phyloP scores from a whole-genome alignment of 2,329 filamentous ascomycete genomes.

The Furcasterigmium sp. region DNA sequence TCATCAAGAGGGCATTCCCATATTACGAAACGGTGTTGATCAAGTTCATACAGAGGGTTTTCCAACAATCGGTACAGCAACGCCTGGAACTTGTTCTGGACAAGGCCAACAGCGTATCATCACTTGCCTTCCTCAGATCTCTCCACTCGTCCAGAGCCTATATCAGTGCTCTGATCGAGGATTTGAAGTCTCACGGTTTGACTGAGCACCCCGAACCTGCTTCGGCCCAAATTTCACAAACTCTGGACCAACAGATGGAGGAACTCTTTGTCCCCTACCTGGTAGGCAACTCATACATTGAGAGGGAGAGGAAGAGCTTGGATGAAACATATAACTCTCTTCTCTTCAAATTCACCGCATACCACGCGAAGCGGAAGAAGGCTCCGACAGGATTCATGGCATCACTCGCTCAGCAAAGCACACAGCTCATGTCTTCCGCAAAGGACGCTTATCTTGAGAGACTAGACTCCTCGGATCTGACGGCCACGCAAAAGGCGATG shows the following conservation, averaged over 20 bases:
- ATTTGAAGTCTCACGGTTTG: conserved; percentile 87
- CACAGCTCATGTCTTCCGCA: conserved; percentile 79
- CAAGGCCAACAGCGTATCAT: conserved; percentile 88
- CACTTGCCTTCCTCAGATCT: conserved; percentile 83
- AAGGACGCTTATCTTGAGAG: conserved; percentile 88
- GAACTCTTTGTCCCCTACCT: conserved; percentile 71
- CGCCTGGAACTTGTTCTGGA: conserved; percentile 91
- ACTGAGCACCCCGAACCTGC: conserved; percentile 93
- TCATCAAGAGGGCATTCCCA: conserved; percentile 94
- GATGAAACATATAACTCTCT: conserved; percentile 86
- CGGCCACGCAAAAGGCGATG: conserved; percentile 82
- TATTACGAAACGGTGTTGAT: conserved; percentile 91
- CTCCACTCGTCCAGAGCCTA: conserved; percentile 88
- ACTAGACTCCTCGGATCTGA: conserved; percentile 83
- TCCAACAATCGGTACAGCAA: conserved; percentile 97
- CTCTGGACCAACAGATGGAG: conserved; percentile 67
- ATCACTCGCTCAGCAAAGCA: conserved; percentile 82
- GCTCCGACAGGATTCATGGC: conserved; percentile 88
- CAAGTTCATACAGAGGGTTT: conserved; percentile 91
- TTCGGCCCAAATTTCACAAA: conserved; percentile 78
- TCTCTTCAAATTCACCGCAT: conserved; percentile 95
- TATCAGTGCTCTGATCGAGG: conserved; percentile 82
- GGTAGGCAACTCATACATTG: conserved; percentile 65
- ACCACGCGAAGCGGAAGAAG: conserved; percentile 84
- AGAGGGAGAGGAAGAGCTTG: conserved; percentile 62